These are phyloP conservation scores for Filobasidium floriforme DNA, from an alignment of 768 basidiomycete species.

Conservation along the genomic window DNA sequence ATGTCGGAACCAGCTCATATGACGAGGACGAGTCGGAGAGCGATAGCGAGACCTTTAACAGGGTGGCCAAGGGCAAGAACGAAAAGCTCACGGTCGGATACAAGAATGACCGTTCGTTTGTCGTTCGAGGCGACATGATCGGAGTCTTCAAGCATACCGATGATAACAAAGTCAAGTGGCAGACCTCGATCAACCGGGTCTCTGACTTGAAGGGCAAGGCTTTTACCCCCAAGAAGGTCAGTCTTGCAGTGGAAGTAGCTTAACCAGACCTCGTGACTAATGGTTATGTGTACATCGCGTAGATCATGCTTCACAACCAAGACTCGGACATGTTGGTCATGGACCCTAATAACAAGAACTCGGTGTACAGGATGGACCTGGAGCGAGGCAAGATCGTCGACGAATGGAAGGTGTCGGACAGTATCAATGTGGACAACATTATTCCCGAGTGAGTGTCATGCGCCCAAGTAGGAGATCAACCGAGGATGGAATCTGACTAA, in stretches of 20 bases:
- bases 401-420: slow-evolving; percentile 96
- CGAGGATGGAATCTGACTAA: neutral
- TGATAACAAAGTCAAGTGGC: slow-evolving; percentile 68
- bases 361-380: slow-evolving; percentile 83
- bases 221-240: slow-evolving; percentile 78
- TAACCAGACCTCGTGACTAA: slow-evolving; percentile 14
- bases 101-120: slow-evolving; percentile 89
- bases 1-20: slow-evolving; percentile 47
- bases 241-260: slow-evolving; percentile 26
- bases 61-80: slow-evolving; percentile 60
- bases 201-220: slow-evolving; percentile 66
- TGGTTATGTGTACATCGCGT: neutral
- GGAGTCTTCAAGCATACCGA: slow-evolving; percentile 75
- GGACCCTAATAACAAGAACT: slow-evolving; percentile 70
- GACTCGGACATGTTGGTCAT: slow-evolving; percentile 91
- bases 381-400: slow-evolving; percentile 91
- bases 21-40: slow-evolving; percentile 29
- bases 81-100: slow-evolving; percentile 88
- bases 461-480: neutral
- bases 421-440: slow-evolving; percentile 76
- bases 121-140: slow-evolving; percentile 83
- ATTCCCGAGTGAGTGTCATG: slow-evolving; percentile 57
- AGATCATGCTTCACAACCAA: slow-evolving; percentile 97
- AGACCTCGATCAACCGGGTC: slow-evolving; percentile 77
- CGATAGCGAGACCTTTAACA: slow-evolving; percentile 40